Evolutionary conservation across 192 early-diverging fungal genomes (phyloP), one percentile per base, ranked within the genome.

Genomic region (Neocallimastix lanati): DNA sequence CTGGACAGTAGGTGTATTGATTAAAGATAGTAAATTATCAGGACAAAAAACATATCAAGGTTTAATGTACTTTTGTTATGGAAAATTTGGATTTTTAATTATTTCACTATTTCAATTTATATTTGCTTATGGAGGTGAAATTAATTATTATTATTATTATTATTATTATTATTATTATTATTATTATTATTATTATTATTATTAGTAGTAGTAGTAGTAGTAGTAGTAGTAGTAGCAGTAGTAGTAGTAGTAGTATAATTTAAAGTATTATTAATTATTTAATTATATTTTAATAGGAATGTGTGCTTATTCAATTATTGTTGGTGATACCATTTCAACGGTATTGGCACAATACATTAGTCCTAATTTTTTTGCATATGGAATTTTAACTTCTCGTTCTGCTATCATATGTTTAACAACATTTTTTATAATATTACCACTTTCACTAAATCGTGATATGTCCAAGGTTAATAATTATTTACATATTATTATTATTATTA

Each of bases 81-180:
- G 96, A 76, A 87, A 88, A 28, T 77, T 86, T 38, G 96, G 96
- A 4, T 84, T 93, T 35, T 84, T 83, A 29, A 67, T 88, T 9
- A 94, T 94, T 78, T 95, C 95, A 9, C 82, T 95, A 58, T 97
- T 96, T 83, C 95, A 96, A 83, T 95, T 96, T 80, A 87, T 92
- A 12, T 96, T 97, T 88, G 95, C 96, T 2, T 96, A 95, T 87
- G 96, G 96, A 80, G 95, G 94, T 86, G 88, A 33, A 33, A 6
- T 6, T 6, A 6, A 33, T 6, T 33, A 33, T 6, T 33, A 33
- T 6, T 33, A 33, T 6, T 33, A 33, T 6, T 33, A 33, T 6
- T 33, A 33, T 6, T 33, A 33, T 6, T 33, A 33, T 6, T 33
- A 33, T 6, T 33, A 33, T 6, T 33, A 33, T 6, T 33, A 33